Percentiles rank a stretch among this genome's conserved stretches.
These are phyloP conservation scores for Microstroma glucosiphilum DNA, from an alignment of 1,284 basidiomycete species.

Conservation along the genomic window DNA sequence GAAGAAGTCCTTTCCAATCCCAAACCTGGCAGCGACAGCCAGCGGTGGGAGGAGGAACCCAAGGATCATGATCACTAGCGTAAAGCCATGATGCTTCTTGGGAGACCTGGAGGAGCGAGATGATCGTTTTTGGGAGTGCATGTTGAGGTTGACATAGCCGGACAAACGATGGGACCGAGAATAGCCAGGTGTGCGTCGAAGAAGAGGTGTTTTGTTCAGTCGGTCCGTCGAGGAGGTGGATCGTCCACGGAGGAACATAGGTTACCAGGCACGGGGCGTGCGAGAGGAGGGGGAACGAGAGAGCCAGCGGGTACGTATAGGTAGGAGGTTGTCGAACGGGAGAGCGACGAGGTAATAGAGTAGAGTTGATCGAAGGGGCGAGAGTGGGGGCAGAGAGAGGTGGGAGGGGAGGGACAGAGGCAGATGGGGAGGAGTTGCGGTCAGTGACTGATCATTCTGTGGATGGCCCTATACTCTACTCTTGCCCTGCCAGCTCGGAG, in stretches of 20 bases:
- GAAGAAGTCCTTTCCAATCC: constrained; percentile 85
- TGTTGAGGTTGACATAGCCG: not conserved
- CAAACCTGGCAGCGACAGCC: constrained; percentile 89
- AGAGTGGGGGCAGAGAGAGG: not conserved
- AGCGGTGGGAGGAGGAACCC: constrained; percentile 43
- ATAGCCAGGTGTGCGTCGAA: not conserved
- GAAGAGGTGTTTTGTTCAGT: not conserved
- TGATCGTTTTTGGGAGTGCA: not conserved
- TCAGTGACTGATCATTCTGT: not conserved
- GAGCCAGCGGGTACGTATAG: not conserved
- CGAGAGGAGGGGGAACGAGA: not conserved
- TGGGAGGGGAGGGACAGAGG: not conserved
- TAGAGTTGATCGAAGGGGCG: not conserved
- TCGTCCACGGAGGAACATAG: not conserved
- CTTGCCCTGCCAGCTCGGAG: not conserved
- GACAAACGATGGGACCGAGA: not conserved
- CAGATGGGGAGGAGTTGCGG: not conserved
- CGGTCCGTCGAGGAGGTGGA: not conserved
- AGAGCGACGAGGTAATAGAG: not conserved
- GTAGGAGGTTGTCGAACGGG: not conserved
- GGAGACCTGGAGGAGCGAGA: constrained; percentile 16
- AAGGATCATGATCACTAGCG: constrained; percentile 30
- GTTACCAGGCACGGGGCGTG: no score
- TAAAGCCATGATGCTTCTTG: constrained; percentile 34
- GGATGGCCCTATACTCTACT: not conserved